phyloP scores from a whole-genome alignment of 148 eudicot genomes.

The Chenopodium berlandieri region DNA sequence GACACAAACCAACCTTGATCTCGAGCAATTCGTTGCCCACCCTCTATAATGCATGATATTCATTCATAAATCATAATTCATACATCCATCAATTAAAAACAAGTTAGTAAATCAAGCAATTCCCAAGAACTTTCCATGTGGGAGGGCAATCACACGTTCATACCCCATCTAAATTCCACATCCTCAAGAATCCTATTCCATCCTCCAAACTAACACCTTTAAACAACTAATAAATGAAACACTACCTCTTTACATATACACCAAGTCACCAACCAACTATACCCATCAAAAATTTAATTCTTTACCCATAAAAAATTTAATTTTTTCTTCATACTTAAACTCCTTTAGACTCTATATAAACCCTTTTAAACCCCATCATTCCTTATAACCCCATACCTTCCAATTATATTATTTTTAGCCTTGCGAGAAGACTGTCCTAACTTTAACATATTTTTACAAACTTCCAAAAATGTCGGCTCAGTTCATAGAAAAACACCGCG shows the following conservation, averaged over 20 bases:
- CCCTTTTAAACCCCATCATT: not conserved
- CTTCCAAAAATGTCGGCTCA: conserved; percentile 38
- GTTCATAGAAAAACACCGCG: conserved; percentile 40
- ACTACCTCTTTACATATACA: not conserved
- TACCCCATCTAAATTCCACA: not conserved
- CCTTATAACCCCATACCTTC: not conserved
- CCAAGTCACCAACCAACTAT: not conserved
- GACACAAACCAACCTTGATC: too few relatives aligned
- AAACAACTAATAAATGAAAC: not conserved
- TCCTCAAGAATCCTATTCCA: conserved; percentile 1
- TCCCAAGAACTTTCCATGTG: not conserved
- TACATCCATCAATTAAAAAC: too few relatives aligned
- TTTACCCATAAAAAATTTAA: not conserved
- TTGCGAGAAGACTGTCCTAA: too few relatives aligned
- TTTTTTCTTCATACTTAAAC: not conserved
- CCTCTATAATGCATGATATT: not conserved
- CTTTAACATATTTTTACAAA: not conserved
- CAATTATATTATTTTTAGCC: not conserved
- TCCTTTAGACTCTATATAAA: not conserved
- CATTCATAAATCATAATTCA: not conserved
- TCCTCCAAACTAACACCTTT: conserved; percentile 6
- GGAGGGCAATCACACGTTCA: not conserved
- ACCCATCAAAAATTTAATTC: not conserved
- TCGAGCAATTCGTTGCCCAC: not conserved
- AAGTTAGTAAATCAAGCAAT: not conserved